Base-by-base conservation (phyloP, 768 basidiomycete genomes). In the Postia placenta region DNA sequence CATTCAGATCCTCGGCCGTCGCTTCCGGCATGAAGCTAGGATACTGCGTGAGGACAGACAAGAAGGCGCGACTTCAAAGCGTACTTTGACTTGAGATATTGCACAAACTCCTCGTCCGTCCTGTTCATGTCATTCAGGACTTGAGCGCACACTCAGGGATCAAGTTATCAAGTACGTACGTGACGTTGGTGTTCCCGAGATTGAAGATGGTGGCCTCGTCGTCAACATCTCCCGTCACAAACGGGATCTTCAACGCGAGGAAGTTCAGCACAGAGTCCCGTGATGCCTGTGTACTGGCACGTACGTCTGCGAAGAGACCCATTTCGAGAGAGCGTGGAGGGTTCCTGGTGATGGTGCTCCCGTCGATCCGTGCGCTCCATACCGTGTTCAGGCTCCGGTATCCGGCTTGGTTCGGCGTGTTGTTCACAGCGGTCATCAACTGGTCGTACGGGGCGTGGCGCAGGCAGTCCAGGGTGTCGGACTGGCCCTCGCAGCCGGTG, bases 391-490 rank as follows among this genome's bases (percentile, higher is more conserved):
- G 40, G 7, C 40, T 41, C 3, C n/a, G 20, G 11, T 30, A 39
- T 11, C 62, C 46, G 35, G 69, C 59, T 1, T 68, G 27, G 12
- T 45, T 52, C 0, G 72, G 67, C 23, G 66, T 61, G 7, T 50
- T 11, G 45, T 71, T 63, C 44, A 73, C 51, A 0, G 72, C 71
- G 2, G 43, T 45, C 48, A 64, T 47, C 15, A 74, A 53, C 6
- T 49, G 50, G 0, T 40, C 47, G 26, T 64, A 70, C 0, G 71
- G 67, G 1, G 67, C 67, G 1, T 52, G 52, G 5, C 75, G 69
- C n/a, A 80, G 61, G 53, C 78, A 79, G 0, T 57, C 53, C 1
- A 79, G 61, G 0, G 70, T 74, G 53, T 75, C 70, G 0, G 46
- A 15, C 1, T 64, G 43, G 0, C 51, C 40, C 0, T 57, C 9